Percentiles rank a stretch among this genome's conserved stretches.
Evolutionary conservation across 352 stramenopile genomes (phyloP).

Genomic region (Globisporangium polare): DNA sequence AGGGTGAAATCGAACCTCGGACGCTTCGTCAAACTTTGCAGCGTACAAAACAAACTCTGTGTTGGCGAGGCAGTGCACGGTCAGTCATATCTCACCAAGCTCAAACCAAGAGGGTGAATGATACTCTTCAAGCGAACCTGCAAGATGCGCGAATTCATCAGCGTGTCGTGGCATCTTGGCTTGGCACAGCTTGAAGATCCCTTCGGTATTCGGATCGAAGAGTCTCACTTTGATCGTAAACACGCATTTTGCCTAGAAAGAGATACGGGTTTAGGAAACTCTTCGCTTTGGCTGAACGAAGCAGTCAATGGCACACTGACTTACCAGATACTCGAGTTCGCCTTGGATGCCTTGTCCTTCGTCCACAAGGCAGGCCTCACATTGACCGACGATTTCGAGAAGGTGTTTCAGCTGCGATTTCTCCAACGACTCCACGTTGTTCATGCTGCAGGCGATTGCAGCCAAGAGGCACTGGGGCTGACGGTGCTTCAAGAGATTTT

Average conservation of each 20-base stretch:
- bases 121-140: constrained; percentile 32
- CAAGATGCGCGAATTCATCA: constrained; percentile 46
- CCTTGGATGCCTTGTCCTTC: constrained; percentile 6
- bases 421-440: constrained; percentile 45
- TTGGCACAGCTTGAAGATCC: constrained; percentile 51
- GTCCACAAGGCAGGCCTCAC: constrained; percentile 19
- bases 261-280: background rate
- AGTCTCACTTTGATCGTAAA: constrained; percentile 58
- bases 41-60: constrained; percentile 64
- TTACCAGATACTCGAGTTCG: constrained; percentile 19
- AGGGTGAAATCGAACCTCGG: constrained; percentile 21
- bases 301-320: background rate
- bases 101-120: background rate
- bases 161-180: constrained; percentile 24
- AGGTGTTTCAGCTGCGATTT: constrained; percentile 27
- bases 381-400: constrained; percentile 39
- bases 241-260: constrained; percentile 35
- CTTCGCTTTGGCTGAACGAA: background rate
- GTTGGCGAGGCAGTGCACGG: background rate
- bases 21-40: constrained; percentile 47
- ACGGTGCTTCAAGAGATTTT: constrained; percentile 31
- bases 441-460: constrained; percentile 53
- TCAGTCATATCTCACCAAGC: background rate
- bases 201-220: constrained; percentile 50
- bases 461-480: constrained; percentile 50